Conservation (phyloP, 2,329 filamentous ascomycete species). For the Apiospora pterosperma region DNA sequence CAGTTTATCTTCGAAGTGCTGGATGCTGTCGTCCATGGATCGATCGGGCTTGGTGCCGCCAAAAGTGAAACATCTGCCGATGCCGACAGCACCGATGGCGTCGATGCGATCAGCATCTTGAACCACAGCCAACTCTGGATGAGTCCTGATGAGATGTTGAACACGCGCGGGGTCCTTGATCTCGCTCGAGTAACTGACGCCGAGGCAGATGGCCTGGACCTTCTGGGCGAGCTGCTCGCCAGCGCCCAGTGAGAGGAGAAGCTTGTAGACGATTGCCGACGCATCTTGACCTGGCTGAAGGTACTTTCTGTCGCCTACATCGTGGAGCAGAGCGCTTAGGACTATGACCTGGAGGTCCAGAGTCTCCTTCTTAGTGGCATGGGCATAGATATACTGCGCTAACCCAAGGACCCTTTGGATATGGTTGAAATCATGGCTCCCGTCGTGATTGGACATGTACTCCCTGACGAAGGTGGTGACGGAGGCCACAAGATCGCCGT, state of each 20-base stretch:
- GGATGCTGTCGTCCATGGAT: slow-evolving; percentile 62
- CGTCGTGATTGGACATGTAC: slow-evolving; percentile 78
- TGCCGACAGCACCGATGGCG: slow-evolving; percentile 81
- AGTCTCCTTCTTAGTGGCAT: slow-evolving; percentile 20
- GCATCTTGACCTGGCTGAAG: slow-evolving; percentile 53
- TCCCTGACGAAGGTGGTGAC: slow-evolving; percentile 62
- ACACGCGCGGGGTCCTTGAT: slow-evolving; percentile 60
- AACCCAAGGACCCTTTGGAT: slow-evolving; percentile 77
- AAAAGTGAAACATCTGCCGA: slow-evolving; percentile 75
- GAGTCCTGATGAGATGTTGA: slow-evolving; percentile 53
- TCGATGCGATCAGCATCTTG: slow-evolving; percentile 94
- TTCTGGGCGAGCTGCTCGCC: slow-evolving; percentile 54
- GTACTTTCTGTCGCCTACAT: slow-evolving; percentile 87
- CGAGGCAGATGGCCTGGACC: slow-evolving; percentile 69
- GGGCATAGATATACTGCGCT: slow-evolving; percentile 60
- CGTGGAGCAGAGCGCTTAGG: slow-evolving; percentile 76
- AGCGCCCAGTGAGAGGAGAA: slow-evolving; percentile 57
- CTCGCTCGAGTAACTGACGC: slow-evolving; percentile 78
- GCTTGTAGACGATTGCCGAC: slow-evolving; percentile 50
- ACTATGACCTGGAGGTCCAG: slow-evolving; percentile 56
- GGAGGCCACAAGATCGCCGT: slow-evolving; percentile 42
- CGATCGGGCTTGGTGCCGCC: slow-evolving; percentile 58
- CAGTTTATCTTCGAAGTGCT: slow-evolving; percentile 77
- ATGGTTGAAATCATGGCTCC: slow-evolving; percentile 84
- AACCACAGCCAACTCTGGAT: slow-evolving; percentile 78